phyloP scores from a whole-genome alignment of 768 basidiomycete genomes.

The Leucogyrophana mollusca region DNA sequence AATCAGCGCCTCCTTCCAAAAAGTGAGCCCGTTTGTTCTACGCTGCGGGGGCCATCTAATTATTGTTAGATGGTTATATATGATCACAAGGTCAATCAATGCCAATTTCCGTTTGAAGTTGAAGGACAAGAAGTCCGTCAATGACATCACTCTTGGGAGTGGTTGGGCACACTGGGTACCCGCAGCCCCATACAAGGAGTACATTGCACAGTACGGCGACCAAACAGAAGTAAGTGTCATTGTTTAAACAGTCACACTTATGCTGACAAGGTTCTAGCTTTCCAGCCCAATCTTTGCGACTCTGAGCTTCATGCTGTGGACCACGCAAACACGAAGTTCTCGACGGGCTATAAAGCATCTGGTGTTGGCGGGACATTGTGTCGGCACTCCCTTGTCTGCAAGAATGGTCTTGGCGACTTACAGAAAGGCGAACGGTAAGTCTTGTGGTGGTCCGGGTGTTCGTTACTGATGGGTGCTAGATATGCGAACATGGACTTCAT shows the following conservation, averaged over 20 bases:
- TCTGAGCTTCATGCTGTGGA: constrained; percentile 23
- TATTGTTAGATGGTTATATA: constrained; percentile 23
- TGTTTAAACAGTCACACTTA: too few relatives aligned
- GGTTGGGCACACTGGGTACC: constrained; percentile 24
- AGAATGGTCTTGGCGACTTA: constrained; percentile 19
- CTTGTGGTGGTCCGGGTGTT: neutral
- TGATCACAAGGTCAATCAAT: constrained; percentile 24
- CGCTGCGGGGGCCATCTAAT: too few relatives aligned
- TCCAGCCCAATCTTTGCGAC: neutral
- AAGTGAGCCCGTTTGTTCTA: too few relatives aligned
- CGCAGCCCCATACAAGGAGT: constrained; percentile 18
- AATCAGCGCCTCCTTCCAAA: too few relatives aligned
- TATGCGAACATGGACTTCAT: constrained; percentile 35
- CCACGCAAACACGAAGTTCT: constrained; percentile 15
- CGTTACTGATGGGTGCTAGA: neutral
- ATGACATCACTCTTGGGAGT: neutral
- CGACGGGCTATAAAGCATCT: constrained; percentile 20
- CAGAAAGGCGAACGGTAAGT: constrained; percentile 19
- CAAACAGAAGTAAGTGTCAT: constrained; percentile 17
- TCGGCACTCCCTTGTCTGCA: constrained; percentile 25
- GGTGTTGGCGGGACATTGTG: constrained; percentile 29
- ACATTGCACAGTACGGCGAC: constrained; percentile 17
- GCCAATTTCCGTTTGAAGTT: constrained; percentile 29
- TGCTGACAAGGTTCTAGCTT: neutral
- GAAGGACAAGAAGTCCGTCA: constrained; percentile 13